These are phyloP conservation scores for Fusarium buharicum DNA, from an alignment of 2,329 filamentous ascomycete genomes.

Conservation along the genomic window DNA sequence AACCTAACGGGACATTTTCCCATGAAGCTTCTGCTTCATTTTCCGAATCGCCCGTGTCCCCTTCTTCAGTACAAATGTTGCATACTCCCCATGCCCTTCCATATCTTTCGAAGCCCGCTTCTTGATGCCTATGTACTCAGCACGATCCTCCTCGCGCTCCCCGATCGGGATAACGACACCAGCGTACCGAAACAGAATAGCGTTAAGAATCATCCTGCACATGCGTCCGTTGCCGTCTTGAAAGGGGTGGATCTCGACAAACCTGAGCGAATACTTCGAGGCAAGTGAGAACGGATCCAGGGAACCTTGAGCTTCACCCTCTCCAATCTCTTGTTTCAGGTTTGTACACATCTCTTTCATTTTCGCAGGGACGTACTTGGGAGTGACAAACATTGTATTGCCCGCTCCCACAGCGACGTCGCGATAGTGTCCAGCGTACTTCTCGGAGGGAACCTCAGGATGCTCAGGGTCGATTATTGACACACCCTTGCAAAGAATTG, in stretches of 20 bases:
- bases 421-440: conserved; percentile 45
- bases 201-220: conserved; percentile 53
- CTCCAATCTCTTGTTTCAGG: conserved; percentile 31
- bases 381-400: conserved; percentile 43
- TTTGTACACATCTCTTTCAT: conserved; percentile 45
- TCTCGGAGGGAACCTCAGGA: conserved; percentile 1
- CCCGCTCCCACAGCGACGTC: conserved; percentile 41
- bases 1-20: conserved; percentile 4
- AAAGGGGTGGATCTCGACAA: conserved; percentile 55
- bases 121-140: conserved; percentile 43
- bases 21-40: conserved; percentile 39
- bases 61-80: conserved; percentile 41
- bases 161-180: conserved; percentile 40
- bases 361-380: conserved; percentile 38
- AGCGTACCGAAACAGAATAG: conserved; percentile 48
- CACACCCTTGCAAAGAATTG: conserved; percentile 23
- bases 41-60: conserved; percentile 13
- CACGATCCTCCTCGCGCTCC: conserved; percentile 29
- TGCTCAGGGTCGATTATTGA: conserved; percentile 10
- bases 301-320: neutral
- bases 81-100: conserved; percentile 47
- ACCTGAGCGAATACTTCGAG: conserved; percentile 43
- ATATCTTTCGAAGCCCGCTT: conserved; percentile 33
- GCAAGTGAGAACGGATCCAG: conserved; percentile 48
- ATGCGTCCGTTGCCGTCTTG: conserved; percentile 53